A percentile compares a stretch with the other conserved stretches of the same genome.
These are phyloP conservation scores for Colletotrichum salicis DNA, from an alignment of 2,329 filamentous ascomycete species.

Conservation along the genomic window DNA sequence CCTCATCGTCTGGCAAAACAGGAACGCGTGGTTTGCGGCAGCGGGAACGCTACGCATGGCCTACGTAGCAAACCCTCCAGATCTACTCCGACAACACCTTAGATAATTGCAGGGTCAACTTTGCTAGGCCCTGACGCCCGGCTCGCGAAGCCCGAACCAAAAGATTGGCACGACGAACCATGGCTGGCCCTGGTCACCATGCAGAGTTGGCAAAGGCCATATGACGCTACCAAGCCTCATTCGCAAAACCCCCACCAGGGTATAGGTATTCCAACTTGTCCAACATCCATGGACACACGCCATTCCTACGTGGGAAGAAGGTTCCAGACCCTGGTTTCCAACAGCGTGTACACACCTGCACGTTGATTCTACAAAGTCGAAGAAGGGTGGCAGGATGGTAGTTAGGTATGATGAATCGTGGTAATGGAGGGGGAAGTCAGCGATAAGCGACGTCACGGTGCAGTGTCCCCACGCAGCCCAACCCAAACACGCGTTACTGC, in stretches of 20 bases:
- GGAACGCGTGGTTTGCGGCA: neutral
- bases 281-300: too few relatives aligned
- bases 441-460: conserved; percentile 35
- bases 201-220: neutral
- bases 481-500: neutral
- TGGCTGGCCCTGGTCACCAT: neutral
- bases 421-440: neutral
- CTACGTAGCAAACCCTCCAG: neutral
- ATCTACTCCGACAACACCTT: neutral
- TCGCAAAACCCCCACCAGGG: neutral
- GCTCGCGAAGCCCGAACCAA: neutral
- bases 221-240: neutral
- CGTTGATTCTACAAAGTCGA: neutral
- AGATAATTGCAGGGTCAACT: neutral
- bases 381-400: neutral
- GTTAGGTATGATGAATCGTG: neutral
- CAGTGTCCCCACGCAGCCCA: conserved; percentile 7
- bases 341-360: neutral
- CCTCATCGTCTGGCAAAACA: neutral
- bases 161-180: neutral
- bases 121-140: conserved; percentile 29
- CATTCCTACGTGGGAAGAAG: neutral
- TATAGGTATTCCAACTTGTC: too few relatives aligned
- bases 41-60: conserved; percentile 5
- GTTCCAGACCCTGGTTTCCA: neutral